A percentile compares a stretch with the other conserved stretches of the same genome.
Conservation (phyloP, 345 rosid species). For the Bruguiera sexangula region DNA sequence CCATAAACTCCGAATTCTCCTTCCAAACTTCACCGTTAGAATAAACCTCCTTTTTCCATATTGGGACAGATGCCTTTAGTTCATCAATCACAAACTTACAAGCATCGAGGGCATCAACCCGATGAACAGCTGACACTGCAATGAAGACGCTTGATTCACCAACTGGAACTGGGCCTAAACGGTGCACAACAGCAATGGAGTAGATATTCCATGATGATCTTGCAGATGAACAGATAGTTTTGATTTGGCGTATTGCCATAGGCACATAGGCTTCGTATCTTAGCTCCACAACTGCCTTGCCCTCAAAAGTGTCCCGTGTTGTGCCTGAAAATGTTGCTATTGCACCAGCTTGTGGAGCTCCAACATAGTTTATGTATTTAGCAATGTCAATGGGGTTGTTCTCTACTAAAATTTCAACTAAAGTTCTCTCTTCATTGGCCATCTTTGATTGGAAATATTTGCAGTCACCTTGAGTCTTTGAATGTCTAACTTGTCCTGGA, state of each 20-base stretch:
- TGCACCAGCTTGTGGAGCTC: constrained; percentile 33
- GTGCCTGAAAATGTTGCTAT: constrained; percentile 34
- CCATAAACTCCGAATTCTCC: constrained; percentile 78
- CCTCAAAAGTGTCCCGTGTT: constrained; percentile 49
- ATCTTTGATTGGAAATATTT: constrained; percentile 3
- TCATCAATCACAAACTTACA: constrained; percentile 80
- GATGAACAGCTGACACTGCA: constrained; percentile 79
- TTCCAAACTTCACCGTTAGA: constrained; percentile 90
- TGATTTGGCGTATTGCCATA: constrained; percentile 69
- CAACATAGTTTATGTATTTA: constrained; percentile 22
- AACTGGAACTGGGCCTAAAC: constrained; percentile 78
- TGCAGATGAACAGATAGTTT: constrained; percentile 54
- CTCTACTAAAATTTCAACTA: constrained; percentile 27
- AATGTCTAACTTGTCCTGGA: not conserved
- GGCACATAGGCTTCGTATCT: constrained; percentile 84
- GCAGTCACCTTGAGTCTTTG: not conserved
- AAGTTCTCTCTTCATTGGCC: constrained; percentile 18
- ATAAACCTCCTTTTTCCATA: constrained; percentile 96
- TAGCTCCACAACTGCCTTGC: constrained; percentile 72
- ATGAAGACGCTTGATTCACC: constrained; percentile 85
- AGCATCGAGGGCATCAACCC: constrained; percentile 77
- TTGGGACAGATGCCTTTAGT: constrained; percentile 81
- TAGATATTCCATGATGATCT: constrained; percentile 70
- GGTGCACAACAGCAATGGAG: constrained; percentile 69
- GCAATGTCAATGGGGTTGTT: constrained; percentile 24